Evolutionary conservation across 176 grass and related monocot species (phyloP).

Genomic region (Oryza officinalis): DNA sequence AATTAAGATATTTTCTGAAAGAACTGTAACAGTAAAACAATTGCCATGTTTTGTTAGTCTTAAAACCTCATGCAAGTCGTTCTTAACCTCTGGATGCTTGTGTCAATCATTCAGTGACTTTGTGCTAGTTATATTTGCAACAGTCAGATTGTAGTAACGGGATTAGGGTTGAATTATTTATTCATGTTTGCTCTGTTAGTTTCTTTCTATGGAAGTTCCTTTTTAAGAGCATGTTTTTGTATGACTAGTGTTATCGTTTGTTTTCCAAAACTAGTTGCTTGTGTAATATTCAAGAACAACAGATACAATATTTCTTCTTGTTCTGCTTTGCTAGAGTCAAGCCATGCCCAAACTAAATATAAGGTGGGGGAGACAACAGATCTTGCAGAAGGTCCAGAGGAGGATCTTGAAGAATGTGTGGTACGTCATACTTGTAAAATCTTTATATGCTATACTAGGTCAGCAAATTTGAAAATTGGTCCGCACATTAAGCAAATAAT

Average conservation of each 20-base stretch:
- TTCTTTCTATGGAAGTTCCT: constrained; percentile 19
- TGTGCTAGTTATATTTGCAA: constrained; percentile 8
- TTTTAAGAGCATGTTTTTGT: neutral
- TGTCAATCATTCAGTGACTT: constrained; percentile 4
- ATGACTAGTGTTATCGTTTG: constrained; percentile 18
- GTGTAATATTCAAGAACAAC: neutral
- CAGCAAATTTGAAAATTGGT: neutral
- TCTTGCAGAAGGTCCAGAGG: constrained; percentile 45
- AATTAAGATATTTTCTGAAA: neutral
- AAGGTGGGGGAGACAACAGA: constrained; percentile 22
- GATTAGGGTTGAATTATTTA: neutral
- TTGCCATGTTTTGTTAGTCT: constrained; percentile 9
- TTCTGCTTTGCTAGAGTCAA: constrained; percentile 41
- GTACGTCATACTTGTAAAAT: constrained; percentile 41
- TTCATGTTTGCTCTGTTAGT: constrained; percentile 1
- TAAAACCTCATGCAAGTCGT: neutral
- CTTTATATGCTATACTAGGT: constrained; percentile 11
- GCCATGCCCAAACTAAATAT: constrained; percentile 18
- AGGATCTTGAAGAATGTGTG: constrained; percentile 89
- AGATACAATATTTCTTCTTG: constrained; percentile 6
- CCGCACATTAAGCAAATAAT: neutral
- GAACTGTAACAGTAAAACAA: neutral
- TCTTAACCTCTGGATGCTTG: neutral
- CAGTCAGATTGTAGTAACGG: neutral
- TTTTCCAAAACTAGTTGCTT: constrained; percentile 20